Conservation (phyloP, 2,329 filamentous ascomycete genomes). For the Hymenoscyphus infarciens region DNA sequence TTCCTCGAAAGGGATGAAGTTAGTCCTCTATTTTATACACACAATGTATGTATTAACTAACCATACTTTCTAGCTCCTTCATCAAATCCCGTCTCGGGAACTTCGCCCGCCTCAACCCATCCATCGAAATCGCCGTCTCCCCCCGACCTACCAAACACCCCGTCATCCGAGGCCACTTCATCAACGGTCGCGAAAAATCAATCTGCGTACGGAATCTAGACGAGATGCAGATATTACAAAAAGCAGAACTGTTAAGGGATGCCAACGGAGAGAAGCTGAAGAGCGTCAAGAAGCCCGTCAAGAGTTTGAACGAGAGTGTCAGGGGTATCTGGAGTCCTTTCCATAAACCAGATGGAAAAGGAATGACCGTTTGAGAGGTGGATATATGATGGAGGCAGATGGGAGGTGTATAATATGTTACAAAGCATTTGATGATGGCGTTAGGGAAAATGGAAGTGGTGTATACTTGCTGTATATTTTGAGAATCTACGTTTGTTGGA, state of each 20-base stretch:
- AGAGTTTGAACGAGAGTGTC: slow-evolving; percentile 61
- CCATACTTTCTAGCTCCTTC: slow-evolving; percentile 58
- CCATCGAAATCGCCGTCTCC: slow-evolving; percentile 88
- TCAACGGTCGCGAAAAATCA: slow-evolving; percentile 82
- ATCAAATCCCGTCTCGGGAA: slow-evolving; percentile 70
- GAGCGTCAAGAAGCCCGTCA: slow-evolving; percentile 60
- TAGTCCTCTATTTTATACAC: slow-evolving; percentile 34
- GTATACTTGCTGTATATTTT: slow-evolving; percentile 8
- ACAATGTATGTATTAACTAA: slow-evolving; percentile 4
- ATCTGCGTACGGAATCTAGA: slow-evolving; percentile 88
- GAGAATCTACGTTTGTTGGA: slow-evolving; percentile 3
- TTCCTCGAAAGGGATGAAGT: slow-evolving; percentile 95
- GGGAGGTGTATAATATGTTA: slow-evolving; percentile 7
- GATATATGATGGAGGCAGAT: background rate
- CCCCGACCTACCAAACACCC: slow-evolving; percentile 89
- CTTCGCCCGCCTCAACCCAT: slow-evolving; percentile 78
- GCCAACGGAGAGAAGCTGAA: slow-evolving; percentile 72
- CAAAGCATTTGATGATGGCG: slow-evolving; percentile 3
- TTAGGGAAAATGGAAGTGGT: slow-evolving; percentile 9
- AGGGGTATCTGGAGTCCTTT: slow-evolving; percentile 70
- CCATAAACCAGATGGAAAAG: slow-evolving; percentile 47
- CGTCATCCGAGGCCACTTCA: slow-evolving; percentile 82
- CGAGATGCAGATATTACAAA: slow-evolving; percentile 74
- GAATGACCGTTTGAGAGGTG: slow-evolving; percentile 30
- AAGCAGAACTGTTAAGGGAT: slow-evolving; percentile 69